Percentiles rank a stretch among this genome's conserved stretches.
These are phyloP conservation scores for Cercospora sp. DNA, from an alignment of 2,329 filamentous ascomycete genomes.

Conservation along the genomic window DNA sequence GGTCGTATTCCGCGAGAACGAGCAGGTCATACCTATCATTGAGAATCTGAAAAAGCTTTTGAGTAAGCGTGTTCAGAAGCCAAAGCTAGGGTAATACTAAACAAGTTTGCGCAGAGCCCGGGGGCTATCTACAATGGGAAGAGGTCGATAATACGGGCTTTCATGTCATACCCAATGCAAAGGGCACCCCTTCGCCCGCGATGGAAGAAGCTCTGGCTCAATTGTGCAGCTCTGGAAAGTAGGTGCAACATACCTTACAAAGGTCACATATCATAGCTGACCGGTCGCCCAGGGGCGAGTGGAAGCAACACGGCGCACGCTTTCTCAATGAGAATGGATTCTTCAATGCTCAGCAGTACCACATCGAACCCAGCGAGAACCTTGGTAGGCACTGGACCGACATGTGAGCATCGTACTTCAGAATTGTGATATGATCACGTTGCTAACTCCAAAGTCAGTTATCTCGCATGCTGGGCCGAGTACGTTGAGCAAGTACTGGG, in stretches of 20 bases:
- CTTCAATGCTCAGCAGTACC: not conserved
- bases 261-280: not conserved
- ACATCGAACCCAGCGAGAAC: not conserved
- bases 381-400: not conserved
- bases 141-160: not conserved
- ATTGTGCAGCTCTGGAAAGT: not conserved
- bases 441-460: not conserved
- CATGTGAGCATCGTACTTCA: not conserved
- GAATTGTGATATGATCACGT: not conserved
- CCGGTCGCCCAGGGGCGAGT: not conserved
- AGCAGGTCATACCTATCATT: not conserved
- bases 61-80: not conserved
- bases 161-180: not conserved
- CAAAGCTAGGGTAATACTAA: not conserved
- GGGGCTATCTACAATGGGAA: not conserved
- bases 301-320: not conserved
- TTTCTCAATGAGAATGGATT: not conserved
- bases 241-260: not conserved
- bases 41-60: not conserved
- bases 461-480: not conserved
- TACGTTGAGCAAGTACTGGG: not conserved
- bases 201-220: not conserved
- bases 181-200: not conserved
- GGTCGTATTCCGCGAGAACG: constrained; percentile 3
- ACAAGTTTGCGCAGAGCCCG: not conserved